Evolutionary conservation across 345 rosid genomes (phyloP).

Genomic region (Eutrema heterophyllum): DNA sequence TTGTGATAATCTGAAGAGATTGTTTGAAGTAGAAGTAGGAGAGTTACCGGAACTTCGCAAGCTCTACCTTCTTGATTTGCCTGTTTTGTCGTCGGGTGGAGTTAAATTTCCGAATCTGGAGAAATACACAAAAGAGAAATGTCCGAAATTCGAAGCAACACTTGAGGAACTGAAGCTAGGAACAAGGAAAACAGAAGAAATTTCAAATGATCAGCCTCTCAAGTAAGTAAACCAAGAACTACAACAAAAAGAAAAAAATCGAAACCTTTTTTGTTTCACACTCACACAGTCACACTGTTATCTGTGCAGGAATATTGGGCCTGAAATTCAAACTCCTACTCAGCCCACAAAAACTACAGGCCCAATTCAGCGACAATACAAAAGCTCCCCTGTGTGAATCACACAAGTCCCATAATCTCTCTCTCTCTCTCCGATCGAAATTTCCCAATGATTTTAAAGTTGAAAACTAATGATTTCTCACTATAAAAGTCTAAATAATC

Average conservation of each 20-base stretch:
- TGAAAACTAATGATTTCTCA: neutral
- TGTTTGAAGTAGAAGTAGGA: conserved; percentile 4
- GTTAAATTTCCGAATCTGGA: neutral
- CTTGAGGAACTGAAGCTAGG: neutral
- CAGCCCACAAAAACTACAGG: neutral
- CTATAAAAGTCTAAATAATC: neutral
- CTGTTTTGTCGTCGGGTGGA: conserved; percentile 28
- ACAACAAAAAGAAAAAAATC: neutral
- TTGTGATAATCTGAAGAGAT: conserved; percentile 28
- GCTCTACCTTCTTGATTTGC: conserved; percentile 38
- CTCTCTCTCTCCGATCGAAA: neutral
- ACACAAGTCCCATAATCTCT: neutral
- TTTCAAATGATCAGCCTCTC: neutral
- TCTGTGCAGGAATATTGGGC: neutral
- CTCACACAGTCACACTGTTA: neutral
- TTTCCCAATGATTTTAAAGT: neutral
- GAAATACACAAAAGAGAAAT: neutral
- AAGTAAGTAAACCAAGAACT: neutral
- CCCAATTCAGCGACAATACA: neutral
- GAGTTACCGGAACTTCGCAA: conserved; percentile 24
- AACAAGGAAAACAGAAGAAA: neutral
- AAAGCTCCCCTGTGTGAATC: neutral
- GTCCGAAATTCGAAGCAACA: conserved; percentile 4
- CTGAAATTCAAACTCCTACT: neutral
- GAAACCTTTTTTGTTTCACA: neutral